phyloP scores from a whole-genome alignment of 345 rosid genomes.

The Atalantia buxifolia region DNA sequence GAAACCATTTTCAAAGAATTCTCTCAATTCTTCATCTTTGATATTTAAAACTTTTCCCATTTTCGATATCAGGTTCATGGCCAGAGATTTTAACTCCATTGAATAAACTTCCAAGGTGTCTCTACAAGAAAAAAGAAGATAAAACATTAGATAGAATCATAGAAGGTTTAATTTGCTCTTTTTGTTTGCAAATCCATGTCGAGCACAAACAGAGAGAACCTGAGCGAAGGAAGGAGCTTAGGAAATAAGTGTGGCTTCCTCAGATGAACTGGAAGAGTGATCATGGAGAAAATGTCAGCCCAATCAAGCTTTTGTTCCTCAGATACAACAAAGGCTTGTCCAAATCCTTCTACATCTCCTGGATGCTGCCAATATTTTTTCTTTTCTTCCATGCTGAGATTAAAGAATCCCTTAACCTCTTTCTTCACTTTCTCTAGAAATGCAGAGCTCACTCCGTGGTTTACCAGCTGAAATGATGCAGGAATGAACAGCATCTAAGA shows the following conservation, averaged over 20 bases:
- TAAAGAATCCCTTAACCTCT: slow-evolving; percentile 19
- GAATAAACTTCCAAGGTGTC: slow-evolving; percentile 22
- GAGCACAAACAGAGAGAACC: too few relatives aligned
- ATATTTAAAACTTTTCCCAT: slow-evolving; percentile 22
- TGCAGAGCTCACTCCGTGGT: slow-evolving; percentile 12
- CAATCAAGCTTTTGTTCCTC: too few relatives aligned
- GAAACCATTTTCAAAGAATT: slow-evolving; percentile 7
- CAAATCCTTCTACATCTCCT: slow-evolving; percentile 30
- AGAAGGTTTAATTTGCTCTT: too few relatives aligned
- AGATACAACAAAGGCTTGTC: background rate
- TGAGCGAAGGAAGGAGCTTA: too few relatives aligned
- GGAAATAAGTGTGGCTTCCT: too few relatives aligned
- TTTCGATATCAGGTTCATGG: background rate
- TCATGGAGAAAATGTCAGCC: too few relatives aligned
- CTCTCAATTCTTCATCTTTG: slow-evolving; percentile 20
- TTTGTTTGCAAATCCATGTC: background rate
- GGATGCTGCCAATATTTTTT: slow-evolving; percentile 22
- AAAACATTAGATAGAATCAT: too few relatives aligned
- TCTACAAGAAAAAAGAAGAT: slow-evolving; percentile 1
- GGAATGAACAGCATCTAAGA: background rate
- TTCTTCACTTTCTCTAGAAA: slow-evolving; percentile 12
- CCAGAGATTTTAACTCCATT: slow-evolving; percentile 16
- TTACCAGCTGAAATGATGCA: slow-evolving; percentile 11
- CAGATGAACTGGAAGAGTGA: too few relatives aligned
- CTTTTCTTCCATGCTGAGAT: slow-evolving; percentile 28